Percentiles rank a stretch among this genome's conserved stretches.
Evolutionary conservation across 225 moss, liverwort and hornwort genomes (phyloP).

Genomic region (Anthoceros angustus): DNA sequence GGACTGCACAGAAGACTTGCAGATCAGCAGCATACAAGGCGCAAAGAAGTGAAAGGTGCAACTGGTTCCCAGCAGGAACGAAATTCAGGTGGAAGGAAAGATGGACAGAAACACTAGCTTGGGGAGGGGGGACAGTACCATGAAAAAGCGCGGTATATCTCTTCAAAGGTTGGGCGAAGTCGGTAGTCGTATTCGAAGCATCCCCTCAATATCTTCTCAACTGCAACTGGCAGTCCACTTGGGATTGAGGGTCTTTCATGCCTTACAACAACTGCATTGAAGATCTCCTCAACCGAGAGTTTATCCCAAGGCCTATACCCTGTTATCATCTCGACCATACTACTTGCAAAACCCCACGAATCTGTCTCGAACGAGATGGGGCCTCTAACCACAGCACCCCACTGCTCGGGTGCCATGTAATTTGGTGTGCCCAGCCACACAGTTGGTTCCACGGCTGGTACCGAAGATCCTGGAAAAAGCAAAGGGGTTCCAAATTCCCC

Average conservation of each 20-base stretch:
- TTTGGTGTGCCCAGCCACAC: slow-evolving; percentile 91
- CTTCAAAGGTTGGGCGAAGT: slow-evolving; percentile 58
- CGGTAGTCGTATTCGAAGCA: slow-evolving; percentile 88
- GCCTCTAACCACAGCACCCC: slow-evolving; percentile 70
- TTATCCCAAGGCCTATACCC: slow-evolving; percentile 62
- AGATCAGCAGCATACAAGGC: not conserved
- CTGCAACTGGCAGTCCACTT: slow-evolving; percentile 43
- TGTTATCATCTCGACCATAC: slow-evolving; percentile 66
- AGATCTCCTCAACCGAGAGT: slow-evolving; percentile 51
- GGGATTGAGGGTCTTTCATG: slow-evolving; percentile 54
- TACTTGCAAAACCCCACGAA: slow-evolving; percentile 87
- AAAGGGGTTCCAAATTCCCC: slow-evolving; percentile 93
- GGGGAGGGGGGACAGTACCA: slow-evolving; percentile 38
- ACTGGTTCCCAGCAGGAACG: not conserved
- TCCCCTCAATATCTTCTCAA: slow-evolving; percentile 47
- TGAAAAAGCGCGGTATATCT: slow-evolving; percentile 53
- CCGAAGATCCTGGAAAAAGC: slow-evolving; percentile 43
- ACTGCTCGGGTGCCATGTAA: slow-evolving; percentile 98
- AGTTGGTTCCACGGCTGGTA: slow-evolving; percentile 51
- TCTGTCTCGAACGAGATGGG: slow-evolving; percentile 75
- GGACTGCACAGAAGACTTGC: slow-evolving; percentile 38
- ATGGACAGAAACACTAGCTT: too few species aligned
- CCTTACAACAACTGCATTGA: slow-evolving; percentile 51
- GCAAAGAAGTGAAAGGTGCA: not conserved
- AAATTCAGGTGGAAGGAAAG: too few species aligned